phyloP scores from a whole-genome alignment of 1,284 basidiomycete genomes.

The Mycena sp. region DNA sequence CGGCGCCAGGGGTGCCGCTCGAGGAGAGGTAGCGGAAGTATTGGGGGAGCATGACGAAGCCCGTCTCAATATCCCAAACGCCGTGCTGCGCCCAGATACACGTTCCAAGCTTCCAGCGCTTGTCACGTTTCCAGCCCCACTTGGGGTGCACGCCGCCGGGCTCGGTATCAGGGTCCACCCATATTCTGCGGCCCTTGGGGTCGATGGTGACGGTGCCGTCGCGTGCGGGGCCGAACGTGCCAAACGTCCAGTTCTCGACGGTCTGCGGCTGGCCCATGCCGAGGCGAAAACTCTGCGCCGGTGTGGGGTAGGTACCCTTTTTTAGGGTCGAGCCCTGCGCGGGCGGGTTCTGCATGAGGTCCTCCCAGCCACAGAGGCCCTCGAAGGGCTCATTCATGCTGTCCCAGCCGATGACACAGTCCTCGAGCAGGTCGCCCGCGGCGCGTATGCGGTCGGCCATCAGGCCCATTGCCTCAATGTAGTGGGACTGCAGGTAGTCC shows the following conservation, averaged over 20 bases:
- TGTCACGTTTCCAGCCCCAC: constrained; percentile 87
- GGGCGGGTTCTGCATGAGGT: constrained; percentile 74
- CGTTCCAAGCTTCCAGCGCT: constrained; percentile 83
- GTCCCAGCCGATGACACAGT: constrained; percentile 96
- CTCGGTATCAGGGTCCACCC: constrained; percentile 63
- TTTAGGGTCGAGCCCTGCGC: constrained; percentile 78
- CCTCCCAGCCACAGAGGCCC: constrained; percentile 82
- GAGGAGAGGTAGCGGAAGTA: constrained; percentile 72
- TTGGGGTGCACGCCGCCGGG: constrained; percentile 58
- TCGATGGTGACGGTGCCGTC: constrained; percentile 83
- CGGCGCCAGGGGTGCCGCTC: constrained; percentile 34
- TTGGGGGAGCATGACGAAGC: constrained; percentile 74
- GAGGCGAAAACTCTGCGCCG: constrained; percentile 84
- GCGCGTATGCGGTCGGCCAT: constrained; percentile 82
- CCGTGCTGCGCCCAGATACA: constrained; percentile 95
- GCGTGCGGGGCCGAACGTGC: constrained; percentile 80
- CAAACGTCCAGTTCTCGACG: constrained; percentile 89
- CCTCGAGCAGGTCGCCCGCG: constrained; percentile 82
- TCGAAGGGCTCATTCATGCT: constrained; percentile 95
- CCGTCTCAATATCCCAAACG: constrained; percentile 86
- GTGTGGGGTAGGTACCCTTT: constrained; percentile 89
- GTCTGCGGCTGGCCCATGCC: constrained; percentile 90
- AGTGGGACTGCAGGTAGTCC: constrained; percentile 92
- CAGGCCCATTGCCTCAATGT: constrained; percentile 77
- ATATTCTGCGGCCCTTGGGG: constrained; percentile 81